phyloP scores from a whole-genome alignment of 768 basidiomycete genomes.

The Lactarius indigo region DNA sequence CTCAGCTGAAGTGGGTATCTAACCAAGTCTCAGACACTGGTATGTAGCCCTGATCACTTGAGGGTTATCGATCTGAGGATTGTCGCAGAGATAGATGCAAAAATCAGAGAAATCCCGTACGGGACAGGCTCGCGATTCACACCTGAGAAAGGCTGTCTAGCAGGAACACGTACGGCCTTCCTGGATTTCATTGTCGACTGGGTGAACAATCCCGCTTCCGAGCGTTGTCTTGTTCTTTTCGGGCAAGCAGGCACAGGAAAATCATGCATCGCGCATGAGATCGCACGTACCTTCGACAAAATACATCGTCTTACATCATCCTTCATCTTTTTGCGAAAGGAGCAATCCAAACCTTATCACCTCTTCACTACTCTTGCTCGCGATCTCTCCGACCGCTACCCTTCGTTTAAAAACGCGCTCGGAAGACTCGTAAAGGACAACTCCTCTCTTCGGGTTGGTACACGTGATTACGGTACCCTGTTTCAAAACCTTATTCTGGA shows the following conservation, averaged over 20 bases:
- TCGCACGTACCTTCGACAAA: background rate
- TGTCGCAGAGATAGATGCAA: background rate
- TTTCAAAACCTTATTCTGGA: background rate
- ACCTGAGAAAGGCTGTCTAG: background rate
- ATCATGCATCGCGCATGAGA: too few relatives aligned
- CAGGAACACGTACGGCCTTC: background rate
- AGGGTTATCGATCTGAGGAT: background rate
- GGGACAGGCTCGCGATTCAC: background rate
- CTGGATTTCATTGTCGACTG: background rate
- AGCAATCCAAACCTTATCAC: background rate
- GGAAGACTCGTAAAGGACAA: background rate
- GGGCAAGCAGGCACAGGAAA: background rate
- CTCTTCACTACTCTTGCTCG: slow-evolving; percentile 1
- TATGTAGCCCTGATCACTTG: background rate
- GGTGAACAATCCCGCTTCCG: background rate
- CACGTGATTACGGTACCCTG: background rate
- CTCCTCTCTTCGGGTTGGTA: background rate
- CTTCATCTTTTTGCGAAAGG: background rate
- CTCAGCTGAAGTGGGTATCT: background rate
- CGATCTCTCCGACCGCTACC: background rate
- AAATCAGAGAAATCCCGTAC: background rate
- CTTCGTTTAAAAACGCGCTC: background rate
- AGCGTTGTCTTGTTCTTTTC: background rate
- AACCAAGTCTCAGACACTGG: background rate
- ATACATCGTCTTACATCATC: background rate